A percentile compares a stretch with the other conserved stretches of the same genome.
Evolutionary conservation across 768 basidiomycete genomes (phyloP).

Genomic region (Tulasnella sp.): DNA sequence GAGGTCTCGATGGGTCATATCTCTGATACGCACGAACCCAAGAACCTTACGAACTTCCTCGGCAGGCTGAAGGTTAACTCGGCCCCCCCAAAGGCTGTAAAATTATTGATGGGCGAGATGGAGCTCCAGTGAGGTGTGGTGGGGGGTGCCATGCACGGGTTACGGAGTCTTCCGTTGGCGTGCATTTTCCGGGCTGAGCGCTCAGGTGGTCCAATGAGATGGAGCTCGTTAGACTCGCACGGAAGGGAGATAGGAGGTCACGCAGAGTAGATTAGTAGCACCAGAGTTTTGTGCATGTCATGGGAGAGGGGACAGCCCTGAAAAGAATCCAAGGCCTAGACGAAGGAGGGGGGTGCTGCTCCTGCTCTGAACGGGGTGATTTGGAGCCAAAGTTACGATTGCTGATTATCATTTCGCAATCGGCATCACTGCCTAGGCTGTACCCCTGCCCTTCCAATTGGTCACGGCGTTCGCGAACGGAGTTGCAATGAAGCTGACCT

Average conservation of each 20-base stretch:
- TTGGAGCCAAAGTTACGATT: background rate
- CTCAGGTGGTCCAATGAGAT: background rate
- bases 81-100: background rate
- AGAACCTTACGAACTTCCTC: background rate
- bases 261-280: background rate
- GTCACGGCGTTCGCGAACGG: background rate
- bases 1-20: background rate
- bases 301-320: constrained; percentile 6
- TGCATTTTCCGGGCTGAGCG: background rate
- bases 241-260: constrained; percentile 5
- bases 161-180: background rate
- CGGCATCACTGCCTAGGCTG: background rate
- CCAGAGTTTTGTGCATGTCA: background rate
- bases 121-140: background rate
- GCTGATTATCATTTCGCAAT: background rate
- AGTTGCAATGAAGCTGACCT: too few relatives aligned
- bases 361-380: background rate
- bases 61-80: background rate
- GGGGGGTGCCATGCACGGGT: background rate
- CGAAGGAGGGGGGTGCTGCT: background rate
- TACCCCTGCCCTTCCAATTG: background rate
- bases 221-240: constrained; percentile 5
- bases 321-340: background rate
- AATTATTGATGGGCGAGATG: background rate
- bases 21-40: too few relatives aligned